Evolutionary conservation across 306 rosid species (phyloP).

Genomic region (Cucurbita pepo): DNA sequence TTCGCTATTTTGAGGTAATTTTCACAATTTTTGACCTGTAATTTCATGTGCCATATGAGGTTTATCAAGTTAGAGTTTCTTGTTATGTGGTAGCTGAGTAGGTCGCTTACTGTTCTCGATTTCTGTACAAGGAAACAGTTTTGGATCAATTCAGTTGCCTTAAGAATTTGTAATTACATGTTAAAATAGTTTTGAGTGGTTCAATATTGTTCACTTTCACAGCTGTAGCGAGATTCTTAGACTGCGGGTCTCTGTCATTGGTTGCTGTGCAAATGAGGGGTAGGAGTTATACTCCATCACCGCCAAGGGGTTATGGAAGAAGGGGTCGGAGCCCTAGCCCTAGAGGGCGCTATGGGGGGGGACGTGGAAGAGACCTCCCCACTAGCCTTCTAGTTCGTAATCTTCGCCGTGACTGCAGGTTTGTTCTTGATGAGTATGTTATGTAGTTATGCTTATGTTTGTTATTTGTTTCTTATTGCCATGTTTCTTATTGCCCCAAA

Average conservation of each 20-base stretch:
- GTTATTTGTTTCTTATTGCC: too few species aligned
- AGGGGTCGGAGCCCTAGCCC: conserved; percentile 94
- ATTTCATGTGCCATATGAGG: background rate
- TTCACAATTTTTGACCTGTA: background rate
- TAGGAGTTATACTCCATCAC: conserved; percentile 86
- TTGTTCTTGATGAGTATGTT: conserved; percentile 2
- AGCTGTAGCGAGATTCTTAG: background rate
- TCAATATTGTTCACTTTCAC: background rate
- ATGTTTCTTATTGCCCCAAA: background rate
- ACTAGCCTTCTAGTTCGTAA: conserved; percentile 96
- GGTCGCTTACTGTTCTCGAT: background rate
- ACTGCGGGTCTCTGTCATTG: background rate
- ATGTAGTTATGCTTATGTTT: background rate
- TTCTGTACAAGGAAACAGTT: background rate
- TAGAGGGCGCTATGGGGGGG: conserved; percentile 61
- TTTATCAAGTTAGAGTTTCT: background rate
- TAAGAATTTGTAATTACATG: background rate
- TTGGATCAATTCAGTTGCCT: background rate
- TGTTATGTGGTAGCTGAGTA: background rate
- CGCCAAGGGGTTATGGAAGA: conserved; percentile 70
- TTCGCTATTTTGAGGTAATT: background rate
- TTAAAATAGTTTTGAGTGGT: background rate
- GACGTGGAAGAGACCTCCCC: conserved; percentile 72
- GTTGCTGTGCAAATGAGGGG: conserved; percentile 42
- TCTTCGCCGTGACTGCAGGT: conserved; percentile 96